Evolutionary conservation across 225 moss, liverwort and hornwort genomes (phyloP), one percentile per base, ranked within the genome.

Genomic region (Pseudisothecium myosuroides): DNA sequence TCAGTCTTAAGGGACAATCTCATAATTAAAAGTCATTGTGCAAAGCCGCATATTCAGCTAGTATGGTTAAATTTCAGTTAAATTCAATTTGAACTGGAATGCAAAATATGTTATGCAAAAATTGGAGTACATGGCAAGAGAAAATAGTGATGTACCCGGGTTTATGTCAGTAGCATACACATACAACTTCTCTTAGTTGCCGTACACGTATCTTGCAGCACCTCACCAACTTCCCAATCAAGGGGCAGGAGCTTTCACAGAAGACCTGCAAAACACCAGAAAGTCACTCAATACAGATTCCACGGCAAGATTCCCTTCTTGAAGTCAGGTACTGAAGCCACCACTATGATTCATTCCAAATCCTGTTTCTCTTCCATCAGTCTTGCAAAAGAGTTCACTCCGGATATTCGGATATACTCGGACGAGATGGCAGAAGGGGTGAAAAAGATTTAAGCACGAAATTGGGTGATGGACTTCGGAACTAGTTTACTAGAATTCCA

Each of bases 81-180:
- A 41, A 76, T 47, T 55, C 7, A 47, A 49, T 49, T 77, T 34
- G 43, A 54, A 39, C 39, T 60, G 45, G 87, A 60, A 74, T 78
- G 74, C 39, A 43, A 29, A 71, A 37, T 56, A 58, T 61, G 14
- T 41, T 26, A 54, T 49, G 66, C 87, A 78, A 63, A 86, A 60
- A 80, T 31, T 74, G 21, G 63, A 82, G 59, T 88, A 45, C 76
- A 84, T 82, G 74, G 90, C 76, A 64, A 86, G 86, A 62, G 85
- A 88, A 87, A 91, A 72, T 68, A 64, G 81, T 43, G 50, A 88
- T 90, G 90, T 91, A 90, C 91, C 91, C 83, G 86, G 69, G 90
- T 81, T 88, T 86, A 90, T 85, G 84, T 92, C 91, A 92, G 65
- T 92, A 88, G 85, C 92, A 94, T 90, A 90, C 84, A 92, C 92